phyloP scores from a whole-genome alignment of 2,329 filamentous ascomycete genomes.

The Monilinia vaccinii-corymbosi region DNA sequence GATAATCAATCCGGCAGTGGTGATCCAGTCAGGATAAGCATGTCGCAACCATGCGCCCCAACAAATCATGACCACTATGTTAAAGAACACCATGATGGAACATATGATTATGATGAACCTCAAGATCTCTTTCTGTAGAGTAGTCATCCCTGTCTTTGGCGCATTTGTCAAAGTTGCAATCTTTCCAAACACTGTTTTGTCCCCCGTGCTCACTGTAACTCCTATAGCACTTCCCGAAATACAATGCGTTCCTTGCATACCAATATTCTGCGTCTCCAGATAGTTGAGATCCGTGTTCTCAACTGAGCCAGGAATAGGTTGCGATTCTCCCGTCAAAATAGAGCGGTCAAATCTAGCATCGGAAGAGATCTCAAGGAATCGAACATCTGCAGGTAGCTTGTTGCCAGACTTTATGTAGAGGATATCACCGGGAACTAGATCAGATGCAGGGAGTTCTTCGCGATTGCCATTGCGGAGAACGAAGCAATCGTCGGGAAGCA shows the following conservation, averaged over 20 bases:
- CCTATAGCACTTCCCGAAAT: conserved; percentile 57
- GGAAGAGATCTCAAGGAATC: conserved; percentile 56
- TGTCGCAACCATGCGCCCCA: conserved; percentile 61
- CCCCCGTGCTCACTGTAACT: conserved; percentile 63
- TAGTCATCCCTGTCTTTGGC: conserved; percentile 56
- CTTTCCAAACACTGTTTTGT: conserved; percentile 64
- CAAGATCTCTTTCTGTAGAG: conserved; percentile 61
- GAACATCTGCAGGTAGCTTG: conserved; percentile 64
- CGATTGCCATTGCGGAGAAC: conserved; percentile 50
- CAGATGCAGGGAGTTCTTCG: conserved; percentile 39
- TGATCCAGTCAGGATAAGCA: conserved; percentile 59
- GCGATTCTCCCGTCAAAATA: conserved; percentile 63
- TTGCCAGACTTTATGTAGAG: conserved; percentile 60
- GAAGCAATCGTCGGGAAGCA: conserved; percentile 64
- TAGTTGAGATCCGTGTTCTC: conserved; percentile 62
- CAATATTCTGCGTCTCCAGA: conserved; percentile 66
- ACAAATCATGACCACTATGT: conserved; percentile 53
- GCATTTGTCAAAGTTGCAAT: conserved; percentile 63
- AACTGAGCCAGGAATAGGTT: conserved; percentile 51
- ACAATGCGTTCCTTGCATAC: conserved; percentile 70
- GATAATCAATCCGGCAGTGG: conserved; percentile 60
- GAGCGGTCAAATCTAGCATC: conserved; percentile 67
- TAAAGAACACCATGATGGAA: conserved; percentile 54
- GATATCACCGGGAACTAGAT: conserved; percentile 64
- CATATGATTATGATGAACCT: conserved; percentile 65